Percentiles rank a stretch among this genome's conserved stretches.
Evolutionary conservation across 1,139 yeast species (phyloP).

Genomic region (Nematodospora anomalae): DNA sequence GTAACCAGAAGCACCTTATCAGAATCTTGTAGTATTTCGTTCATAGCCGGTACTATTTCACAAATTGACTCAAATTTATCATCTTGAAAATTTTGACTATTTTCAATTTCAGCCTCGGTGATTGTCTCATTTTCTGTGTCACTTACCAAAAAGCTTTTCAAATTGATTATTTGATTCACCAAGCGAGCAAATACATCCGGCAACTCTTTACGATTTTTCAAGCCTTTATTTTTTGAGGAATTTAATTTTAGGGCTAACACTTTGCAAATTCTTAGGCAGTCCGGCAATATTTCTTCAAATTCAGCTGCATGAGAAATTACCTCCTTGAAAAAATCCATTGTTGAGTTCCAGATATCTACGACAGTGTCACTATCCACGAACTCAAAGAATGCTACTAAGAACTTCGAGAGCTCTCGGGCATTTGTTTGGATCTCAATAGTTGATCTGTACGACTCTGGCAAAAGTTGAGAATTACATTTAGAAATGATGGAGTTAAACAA

Average conservation of each 20-base stretch:
- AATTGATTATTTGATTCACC: not conserved
- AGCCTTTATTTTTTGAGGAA: slow-evolving; percentile 61
- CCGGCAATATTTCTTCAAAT: slow-evolving; percentile 53
- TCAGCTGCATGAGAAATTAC: slow-evolving; percentile 47
- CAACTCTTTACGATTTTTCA: slow-evolving; percentile 64
- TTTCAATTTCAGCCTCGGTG: slow-evolving; percentile 22
- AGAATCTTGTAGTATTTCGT: slow-evolving; percentile 46
- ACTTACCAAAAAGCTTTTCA: slow-evolving; percentile 3
- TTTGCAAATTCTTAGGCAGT: slow-evolving; percentile 50
- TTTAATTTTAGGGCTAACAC: slow-evolving; percentile 57
- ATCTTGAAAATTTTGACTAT: slow-evolving; percentile 22
- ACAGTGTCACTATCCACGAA: slow-evolving; percentile 74
- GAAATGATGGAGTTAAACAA: slow-evolving; percentile 55
- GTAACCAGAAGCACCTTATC: slow-evolving; percentile 50
- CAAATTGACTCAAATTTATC: slow-evolving; percentile 39
- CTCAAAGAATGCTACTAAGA: slow-evolving; percentile 57
- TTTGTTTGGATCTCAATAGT: slow-evolving; percentile 44
- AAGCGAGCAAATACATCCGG: slow-evolving; percentile 50
- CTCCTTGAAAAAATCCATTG: slow-evolving; percentile 60
- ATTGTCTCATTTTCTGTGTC: not conserved
- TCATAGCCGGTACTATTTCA: slow-evolving; percentile 41
- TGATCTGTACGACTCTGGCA: slow-evolving; percentile 39
- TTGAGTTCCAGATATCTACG: slow-evolving; percentile 69
- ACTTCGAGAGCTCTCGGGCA: slow-evolving; percentile 45
- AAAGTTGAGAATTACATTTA: slow-evolving; percentile 31